Evolutionary conservation across 1,284 basidiomycete genomes (phyloP), one percentile per base, ranked within the genome.

Genomic region (Tilletia indica): DNA sequence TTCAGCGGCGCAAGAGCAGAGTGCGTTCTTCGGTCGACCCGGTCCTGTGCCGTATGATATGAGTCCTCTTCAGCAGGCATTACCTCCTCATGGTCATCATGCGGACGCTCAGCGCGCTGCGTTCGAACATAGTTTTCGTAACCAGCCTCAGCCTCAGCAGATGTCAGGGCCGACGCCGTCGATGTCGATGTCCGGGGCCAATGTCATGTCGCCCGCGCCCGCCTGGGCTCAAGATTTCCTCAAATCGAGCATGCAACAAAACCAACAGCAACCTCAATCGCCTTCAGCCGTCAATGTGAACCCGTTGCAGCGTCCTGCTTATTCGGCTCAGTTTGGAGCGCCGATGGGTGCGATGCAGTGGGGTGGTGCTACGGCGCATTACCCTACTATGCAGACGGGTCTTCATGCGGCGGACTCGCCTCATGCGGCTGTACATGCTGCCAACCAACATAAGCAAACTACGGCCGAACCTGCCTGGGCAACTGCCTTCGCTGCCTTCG

Each of bases 401-500:
- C 39, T 48, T 21, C 69, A 67, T 34, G 16, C 69, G 5, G 39
- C 69, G 4, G 69, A 73, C 70, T 71, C 71, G 70, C 31, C 72
- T 68, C 48, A 54, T 66, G 4, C 71, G 68, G n/a, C 73, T 71
- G 56, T 67, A 71, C 70, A 63, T 51, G 71, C 47, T 63, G 63
- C 25, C 56, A 67, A 47, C 70, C 73, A 38, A 67, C 74, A 63
- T 2, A 11, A 45, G 4, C 42, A 68, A 16, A 31, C 58, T 3
- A 45, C 70, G 21, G 75, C 78, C 61, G 76, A 75, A 31, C 73
- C 77, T 42, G 72, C 72, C 45, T 83, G 82, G 82, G 78, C 78
- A 47, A 75, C 79, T 63, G 82, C 80, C 21, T 83, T 81, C 70
- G 81, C 80, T 12, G 77, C 78, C 3, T 80, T 67, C n/a, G 77